These are phyloP conservation scores for Microbotryum silenes-acaulis DNA, from an alignment of 1,284 basidiomycete species.

Conservation along the genomic window DNA sequence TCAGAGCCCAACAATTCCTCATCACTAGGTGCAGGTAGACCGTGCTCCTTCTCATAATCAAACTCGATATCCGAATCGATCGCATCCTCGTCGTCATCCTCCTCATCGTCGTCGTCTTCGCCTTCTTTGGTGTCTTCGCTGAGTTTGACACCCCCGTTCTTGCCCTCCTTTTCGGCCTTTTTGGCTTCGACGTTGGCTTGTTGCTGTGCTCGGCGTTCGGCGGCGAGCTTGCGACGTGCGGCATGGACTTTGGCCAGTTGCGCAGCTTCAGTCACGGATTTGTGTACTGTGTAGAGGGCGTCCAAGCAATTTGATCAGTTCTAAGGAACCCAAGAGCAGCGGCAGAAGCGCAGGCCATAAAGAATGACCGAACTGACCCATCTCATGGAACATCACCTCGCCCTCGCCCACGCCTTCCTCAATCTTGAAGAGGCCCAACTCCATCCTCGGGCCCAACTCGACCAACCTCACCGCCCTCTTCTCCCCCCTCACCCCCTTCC, in stretches of 20 bases:
- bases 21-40: constrained; percentile 28
- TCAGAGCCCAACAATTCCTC: constrained; percentile 11
- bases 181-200: constrained; percentile 78
- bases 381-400: constrained; percentile 76
- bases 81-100: constrained; percentile 42
- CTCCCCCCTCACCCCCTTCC: constrained; percentile 54
- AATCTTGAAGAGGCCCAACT: constrained; percentile 87
- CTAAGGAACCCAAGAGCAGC: no score
- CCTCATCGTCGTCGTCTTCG: constrained; percentile 42
- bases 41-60: constrained; percentile 38
- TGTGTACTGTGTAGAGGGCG: constrained; percentile 26
- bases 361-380: constrained; percentile 14
- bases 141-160: constrained; percentile 35
- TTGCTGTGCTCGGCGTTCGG: constrained; percentile 73
- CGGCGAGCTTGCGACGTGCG: constrained; percentile 62
- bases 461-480: constrained; percentile 84
- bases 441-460: constrained; percentile 93
- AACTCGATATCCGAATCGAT: constrained; percentile 52
- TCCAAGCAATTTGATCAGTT: neutral
- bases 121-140: constrained; percentile 38
- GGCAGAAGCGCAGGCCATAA: neutral
- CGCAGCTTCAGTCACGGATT: constrained; percentile 48
- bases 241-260: constrained; percentile 64
- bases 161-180: constrained; percentile 44
- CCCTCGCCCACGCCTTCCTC: constrained; percentile 54